Evolutionary conservation across 371 early-diverging fungal species (phyloP), one percentile per base, ranked within the genome.

Genomic region (Mortierella polycephala): DNA sequence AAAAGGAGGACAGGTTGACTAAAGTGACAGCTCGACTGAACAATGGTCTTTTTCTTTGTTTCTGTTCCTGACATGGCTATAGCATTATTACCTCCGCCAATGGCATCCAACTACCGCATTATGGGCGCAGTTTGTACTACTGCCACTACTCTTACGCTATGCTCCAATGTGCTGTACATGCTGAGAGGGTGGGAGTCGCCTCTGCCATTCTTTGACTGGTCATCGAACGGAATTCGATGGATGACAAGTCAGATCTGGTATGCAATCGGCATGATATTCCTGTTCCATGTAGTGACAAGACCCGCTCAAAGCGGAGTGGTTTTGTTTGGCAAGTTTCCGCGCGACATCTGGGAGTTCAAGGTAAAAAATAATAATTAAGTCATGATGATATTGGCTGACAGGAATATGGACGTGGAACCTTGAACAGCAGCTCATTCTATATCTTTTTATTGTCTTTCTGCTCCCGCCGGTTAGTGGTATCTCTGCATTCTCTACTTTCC

Each of bases 201-300:
- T 1, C n/a, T 68, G 37, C 73, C 69, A 7, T 73, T 79, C 20
- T 79, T 73, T 23, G 80, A 73, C 46, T 69, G 74, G 73, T 64
- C 80, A 6, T 73, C 73, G 7, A 66, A 57, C 37, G 66, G 67
- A 4, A 69, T 79, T 51, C 69, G 80, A 13, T 79, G 80, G 80
- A 62, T 79, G 80, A 73, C 80, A 1, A 79, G 80, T 23, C 80
- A 79, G 50, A 65, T 79, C 47, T 79, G 80, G 80, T 79, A 79
- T 45, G 80, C 80, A 8, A 79, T 79, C 23, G 80, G 73, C 21
- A 79, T 79, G 80, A 79, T 79, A 39, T 73, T 79, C 40, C 23
- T 79, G 52, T 73, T 79, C 50, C 80, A 79, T 60, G 74, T 79
- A 20, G 74, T 79, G 21, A 79, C 80, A 30, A 51, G 80, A 18